Evolutionary conservation across 177 flowering plant species (phyloP), one percentile per base, ranked within the genome.

Genomic region (Vitis hybrid): DNA sequence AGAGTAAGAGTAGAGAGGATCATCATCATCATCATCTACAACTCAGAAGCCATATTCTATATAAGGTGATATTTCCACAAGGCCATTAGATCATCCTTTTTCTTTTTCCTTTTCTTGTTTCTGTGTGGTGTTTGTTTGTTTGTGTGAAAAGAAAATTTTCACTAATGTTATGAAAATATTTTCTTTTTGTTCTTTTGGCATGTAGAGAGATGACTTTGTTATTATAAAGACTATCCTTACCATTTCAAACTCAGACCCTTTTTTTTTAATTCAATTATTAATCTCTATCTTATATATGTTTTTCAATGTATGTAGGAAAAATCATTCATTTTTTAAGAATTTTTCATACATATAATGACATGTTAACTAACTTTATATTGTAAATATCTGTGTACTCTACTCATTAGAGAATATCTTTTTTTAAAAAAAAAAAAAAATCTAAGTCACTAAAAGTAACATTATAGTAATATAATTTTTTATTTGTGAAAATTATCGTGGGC

Each of bases 121-220:
- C 12, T 17, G 72, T 52, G 66, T 56, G 27, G 54, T n/a, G 49
- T 57, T 48, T 65, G 74, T 8, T 58, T 71, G 69, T 58, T 55
- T 57, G 51, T 56, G 46, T 35, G 46, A 35, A 35, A 35, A 35
- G 46, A 35, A 35, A 35, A 35, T 35, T 35, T 35, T 35, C 46
- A 35, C 7, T 35, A 35, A 35, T 35, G 56, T 11, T 64, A 50
- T 71, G 14, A 12, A 48, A 13, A 11, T 13, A 2, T 3, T 46
- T 18, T 18, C 27, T 24, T 21, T 59, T 48, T 13, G 50, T 58
- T 18, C 35, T 59, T 8, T 1, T 46, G 56, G 13, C 27, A 17
- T 46, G 19, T 35, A 14, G 35, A 10, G n/a, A 9, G 66, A 64
- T 52, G 46, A 35, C 46, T 35, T 35, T 35, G 46, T 35, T 35